Conservation (phyloP, 768 basidiomycete genomes). For the Tylopilus rubrobrunneus region DNA sequence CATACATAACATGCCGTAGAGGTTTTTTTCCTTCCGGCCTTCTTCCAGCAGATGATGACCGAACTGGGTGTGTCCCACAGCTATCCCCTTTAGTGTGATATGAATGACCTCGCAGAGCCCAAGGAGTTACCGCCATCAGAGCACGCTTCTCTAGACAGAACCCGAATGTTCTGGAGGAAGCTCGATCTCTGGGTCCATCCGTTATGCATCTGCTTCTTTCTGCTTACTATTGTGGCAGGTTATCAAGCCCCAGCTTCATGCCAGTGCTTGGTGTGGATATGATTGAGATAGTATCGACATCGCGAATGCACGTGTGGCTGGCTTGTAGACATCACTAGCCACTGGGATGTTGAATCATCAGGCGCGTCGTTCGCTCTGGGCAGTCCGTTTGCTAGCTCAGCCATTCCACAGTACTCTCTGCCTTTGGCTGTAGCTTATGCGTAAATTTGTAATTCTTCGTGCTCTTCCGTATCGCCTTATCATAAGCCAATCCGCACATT, state of each 20-base stretch:
- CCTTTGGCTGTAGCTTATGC: constrained; percentile 23
- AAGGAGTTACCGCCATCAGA: not conserved
- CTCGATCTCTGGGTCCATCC: constrained; percentile 47
- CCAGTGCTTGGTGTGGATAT: no score
- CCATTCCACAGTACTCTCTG: constrained; percentile 30
- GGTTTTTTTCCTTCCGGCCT: not conserved
- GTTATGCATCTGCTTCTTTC: constrained; percentile 44
- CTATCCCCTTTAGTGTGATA: not conserved
- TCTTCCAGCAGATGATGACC: not conserved
- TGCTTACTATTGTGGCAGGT: constrained; percentile 24
- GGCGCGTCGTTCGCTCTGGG: constrained; percentile 4
- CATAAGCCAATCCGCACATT: constrained; percentile 41
- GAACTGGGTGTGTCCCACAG: not conserved
- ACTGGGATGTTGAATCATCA: constrained; percentile 17
- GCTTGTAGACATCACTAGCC: constrained; percentile 45
- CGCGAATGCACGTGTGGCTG: no score
- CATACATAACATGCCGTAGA: not conserved
- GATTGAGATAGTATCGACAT: no score
- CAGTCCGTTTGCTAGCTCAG: not conserved
- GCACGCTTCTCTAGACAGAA: not conserved
- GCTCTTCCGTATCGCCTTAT: not conserved
- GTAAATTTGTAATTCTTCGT: constrained; percentile 18
- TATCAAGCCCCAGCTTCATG: no score
- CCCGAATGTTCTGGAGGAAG: constrained; percentile 17
- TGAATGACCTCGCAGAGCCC: not conserved